Conservation (phyloP, 495 filamentous ascomycete genomes). For the Mycothermus thermophilus region DNA sequence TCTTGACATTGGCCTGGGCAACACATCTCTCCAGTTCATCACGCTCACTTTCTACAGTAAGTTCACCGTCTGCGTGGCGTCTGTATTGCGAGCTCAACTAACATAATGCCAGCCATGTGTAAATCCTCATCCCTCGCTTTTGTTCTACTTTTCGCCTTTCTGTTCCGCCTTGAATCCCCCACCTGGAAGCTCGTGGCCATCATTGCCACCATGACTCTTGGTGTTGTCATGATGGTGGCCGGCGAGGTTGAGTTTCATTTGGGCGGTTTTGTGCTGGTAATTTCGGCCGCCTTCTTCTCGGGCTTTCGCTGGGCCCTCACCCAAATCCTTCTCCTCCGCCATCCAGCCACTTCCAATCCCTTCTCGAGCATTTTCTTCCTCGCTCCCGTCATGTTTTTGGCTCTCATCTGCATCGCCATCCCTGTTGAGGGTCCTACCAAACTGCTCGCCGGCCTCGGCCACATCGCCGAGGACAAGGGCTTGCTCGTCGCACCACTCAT, state of each 20-base stretch:
- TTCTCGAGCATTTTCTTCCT: constrained; percentile 97
- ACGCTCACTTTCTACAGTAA: constrained; percentile 90
- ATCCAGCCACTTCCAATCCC: constrained; percentile 91
- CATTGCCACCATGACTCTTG: constrained; percentile 83
- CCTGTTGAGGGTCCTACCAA: constrained; percentile 67
- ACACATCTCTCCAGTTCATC: constrained; percentile 91
- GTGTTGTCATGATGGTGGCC: constrained; percentile 98
- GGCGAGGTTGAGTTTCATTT: constrained; percentile 86
- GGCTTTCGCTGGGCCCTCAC: constrained; percentile 96
- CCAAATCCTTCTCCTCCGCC: constrained; percentile 85
- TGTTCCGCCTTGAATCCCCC: constrained; percentile 81
- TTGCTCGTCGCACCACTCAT: constrained; percentile 39
- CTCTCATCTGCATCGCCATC: constrained; percentile 64
- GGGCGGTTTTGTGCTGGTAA: constrained; percentile 82
- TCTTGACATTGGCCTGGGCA: constrained; percentile 91
- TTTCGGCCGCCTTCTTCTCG: constrained; percentile 83
- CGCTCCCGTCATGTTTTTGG: constrained; percentile 88
- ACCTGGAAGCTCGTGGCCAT: constrained; percentile 75
- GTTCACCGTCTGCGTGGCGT: no score
- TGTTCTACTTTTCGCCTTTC: constrained; percentile 87
- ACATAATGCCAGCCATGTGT: constrained; percentile 62
- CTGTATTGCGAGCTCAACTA: neutral
- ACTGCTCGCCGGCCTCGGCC: constrained; percentile 47
- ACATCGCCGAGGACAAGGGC: constrained; percentile 56
- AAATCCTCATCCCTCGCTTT: constrained; percentile 95